phyloP scores from a whole-genome alignment of 78 protist species.

The Chrysochromulina parva region DNA sequence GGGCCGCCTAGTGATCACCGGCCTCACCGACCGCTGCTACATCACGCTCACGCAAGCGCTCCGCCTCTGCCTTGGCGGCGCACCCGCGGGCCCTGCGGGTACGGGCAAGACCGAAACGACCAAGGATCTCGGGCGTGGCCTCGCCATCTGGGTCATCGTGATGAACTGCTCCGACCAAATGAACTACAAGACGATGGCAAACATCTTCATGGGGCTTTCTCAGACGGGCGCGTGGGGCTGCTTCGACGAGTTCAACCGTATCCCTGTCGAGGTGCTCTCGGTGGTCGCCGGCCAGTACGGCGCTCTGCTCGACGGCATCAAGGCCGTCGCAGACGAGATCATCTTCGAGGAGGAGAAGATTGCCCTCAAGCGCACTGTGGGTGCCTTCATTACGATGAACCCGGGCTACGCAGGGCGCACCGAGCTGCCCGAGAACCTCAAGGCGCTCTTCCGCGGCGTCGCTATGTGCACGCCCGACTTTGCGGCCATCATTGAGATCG shows the following conservation, averaged over 20 bases:
- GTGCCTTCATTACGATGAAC: slow-evolving; percentile 89
- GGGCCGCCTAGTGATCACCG: slow-evolving; percentile 87
- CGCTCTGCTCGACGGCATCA: slow-evolving; percentile 70
- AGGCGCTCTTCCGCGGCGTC: slow-evolving; percentile 85
- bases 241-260: slow-evolving; percentile 93
- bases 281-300: slow-evolving; percentile 87
- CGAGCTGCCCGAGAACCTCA: slow-evolving; percentile 90
- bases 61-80: slow-evolving; percentile 79
- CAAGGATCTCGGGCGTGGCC: slow-evolving; percentile 57
- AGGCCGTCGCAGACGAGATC: slow-evolving; percentile 40
- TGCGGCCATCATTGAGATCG: slow-evolving; percentile 50
- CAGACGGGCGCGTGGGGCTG: slow-evolving; percentile 95
- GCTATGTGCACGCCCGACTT: slow-evolving; percentile 90
- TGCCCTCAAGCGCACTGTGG: slow-evolving; percentile 51
- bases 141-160: slow-evolving; percentile 60
- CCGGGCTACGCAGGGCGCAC: slow-evolving; percentile 94
- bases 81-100: slow-evolving; percentile 96
- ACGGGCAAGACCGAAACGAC: slow-evolving; percentile 93
- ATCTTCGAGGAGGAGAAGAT: slow-evolving; percentile 49
- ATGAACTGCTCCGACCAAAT: slow-evolving; percentile 88
- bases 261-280: slow-evolving; percentile 79
- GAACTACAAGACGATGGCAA: slow-evolving; percentile 65
- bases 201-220: slow-evolving; percentile 83
- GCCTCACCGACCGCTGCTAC: slow-evolving; percentile 91
- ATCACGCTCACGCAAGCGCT: slow-evolving; percentile 88